phyloP scores from a whole-genome alignment of 176 grass and related monocot species.

The Musa troglodytarum region DNA sequence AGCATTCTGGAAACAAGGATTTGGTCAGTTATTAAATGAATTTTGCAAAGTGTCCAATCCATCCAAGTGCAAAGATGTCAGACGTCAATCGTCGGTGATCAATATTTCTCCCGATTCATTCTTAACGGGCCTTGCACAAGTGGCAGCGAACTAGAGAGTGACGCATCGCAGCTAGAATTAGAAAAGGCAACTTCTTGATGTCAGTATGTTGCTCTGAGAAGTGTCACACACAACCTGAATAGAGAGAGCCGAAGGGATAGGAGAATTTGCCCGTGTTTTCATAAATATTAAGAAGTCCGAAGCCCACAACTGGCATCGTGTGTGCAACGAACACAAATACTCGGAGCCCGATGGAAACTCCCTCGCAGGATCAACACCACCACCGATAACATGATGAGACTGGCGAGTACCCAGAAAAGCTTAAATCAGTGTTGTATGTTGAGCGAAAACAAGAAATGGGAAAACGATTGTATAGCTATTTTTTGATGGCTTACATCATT shows the following conservation, averaged over 20 bases:
- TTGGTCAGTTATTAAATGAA: slow-evolving; percentile 5
- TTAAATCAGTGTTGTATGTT: background rate
- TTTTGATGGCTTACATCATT: slow-evolving; percentile 56
- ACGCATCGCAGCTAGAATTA: background rate
- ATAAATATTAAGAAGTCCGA: background rate
- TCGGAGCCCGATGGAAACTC: background rate
- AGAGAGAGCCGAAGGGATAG: background rate
- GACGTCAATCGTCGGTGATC: background rate
- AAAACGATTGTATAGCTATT: no score
- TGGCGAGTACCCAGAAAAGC: slow-evolving; percentile 31
- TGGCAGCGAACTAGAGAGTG: background rate
- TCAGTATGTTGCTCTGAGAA: background rate
- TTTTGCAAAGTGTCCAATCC: background rate
- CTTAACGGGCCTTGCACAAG: background rate
- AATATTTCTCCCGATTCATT: background rate
- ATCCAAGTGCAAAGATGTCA: background rate
- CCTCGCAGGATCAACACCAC: slow-evolving; percentile 70
- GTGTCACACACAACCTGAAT: background rate
- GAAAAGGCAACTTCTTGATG: background rate
- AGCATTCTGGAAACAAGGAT: slow-evolving; percentile 61
- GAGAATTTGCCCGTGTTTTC: background rate
- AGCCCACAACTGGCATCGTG: background rate
- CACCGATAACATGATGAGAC: slow-evolving; percentile 68
- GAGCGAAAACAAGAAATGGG: background rate
- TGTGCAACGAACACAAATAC: background rate